Evolutionary conservation across 805 yeast species (phyloP).

Genomic region (Zygosaccharomyces siamensis): DNA sequence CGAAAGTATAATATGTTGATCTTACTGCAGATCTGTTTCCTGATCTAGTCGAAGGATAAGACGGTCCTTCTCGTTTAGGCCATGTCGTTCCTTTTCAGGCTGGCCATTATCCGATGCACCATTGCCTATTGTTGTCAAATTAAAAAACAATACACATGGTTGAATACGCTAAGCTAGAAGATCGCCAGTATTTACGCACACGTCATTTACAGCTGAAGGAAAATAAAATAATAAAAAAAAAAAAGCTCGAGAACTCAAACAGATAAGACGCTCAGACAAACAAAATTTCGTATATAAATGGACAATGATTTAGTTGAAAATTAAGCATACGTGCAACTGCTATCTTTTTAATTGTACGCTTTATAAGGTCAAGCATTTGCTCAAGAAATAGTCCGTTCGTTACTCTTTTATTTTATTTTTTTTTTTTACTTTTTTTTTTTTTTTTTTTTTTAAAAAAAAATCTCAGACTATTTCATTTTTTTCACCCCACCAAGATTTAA

Average conservation of each 20-base stretch:
- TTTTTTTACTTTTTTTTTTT: background rate
- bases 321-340: background rate
- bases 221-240: background rate
- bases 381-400: background rate
- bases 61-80: background rate
- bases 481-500: conserved; percentile 11
- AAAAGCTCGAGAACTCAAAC: background rate
- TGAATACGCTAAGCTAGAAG: background rate
- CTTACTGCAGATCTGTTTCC: background rate
- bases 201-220: background rate
- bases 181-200: background rate
- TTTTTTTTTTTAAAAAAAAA: background rate
- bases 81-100: background rate
- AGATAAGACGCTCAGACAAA: background rate
- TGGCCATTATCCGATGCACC: background rate
- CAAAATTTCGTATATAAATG: background rate
- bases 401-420: background rate
- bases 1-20: background rate
- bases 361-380: background rate
- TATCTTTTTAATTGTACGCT: background rate
- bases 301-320: background rate
- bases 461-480: background rate
- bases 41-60: background rate
- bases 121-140: background rate
- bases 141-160: background rate